Percentiles rank a stretch among this genome's conserved stretches.
These are phyloP conservation scores for Yamadazyma epiphylla DNA, from an alignment of 1,139 yeast genomes.

Conservation along the genomic window DNA sequence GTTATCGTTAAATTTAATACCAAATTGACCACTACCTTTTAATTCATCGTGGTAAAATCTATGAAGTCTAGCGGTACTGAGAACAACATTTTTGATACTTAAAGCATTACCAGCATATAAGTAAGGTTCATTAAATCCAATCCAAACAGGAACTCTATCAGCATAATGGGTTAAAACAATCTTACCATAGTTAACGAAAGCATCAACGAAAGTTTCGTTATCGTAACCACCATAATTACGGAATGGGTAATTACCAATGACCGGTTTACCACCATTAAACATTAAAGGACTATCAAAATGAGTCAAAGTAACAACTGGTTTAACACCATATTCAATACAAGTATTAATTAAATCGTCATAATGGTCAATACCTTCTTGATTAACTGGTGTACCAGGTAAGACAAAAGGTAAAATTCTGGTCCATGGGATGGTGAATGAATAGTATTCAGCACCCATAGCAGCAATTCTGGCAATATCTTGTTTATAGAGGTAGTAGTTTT, in stretches of 20 bases:
- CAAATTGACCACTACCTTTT: conserved; percentile 21
- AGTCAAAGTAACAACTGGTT: conserved; percentile 29
- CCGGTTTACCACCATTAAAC: conserved; percentile 10
- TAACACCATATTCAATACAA: conserved; percentile 22
- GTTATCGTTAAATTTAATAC: conserved; percentile 17
- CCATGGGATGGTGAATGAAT: conserved; percentile 34
- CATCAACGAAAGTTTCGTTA: conserved; percentile 21
- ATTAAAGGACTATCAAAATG: conserved; percentile 32
- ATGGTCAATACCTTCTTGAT: conserved; percentile 27
- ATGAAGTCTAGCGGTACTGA: conserved; percentile 25
- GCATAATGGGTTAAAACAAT: conserved; percentile 27
- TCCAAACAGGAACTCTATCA: conserved; percentile 29
- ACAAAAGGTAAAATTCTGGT: conserved; percentile 28
- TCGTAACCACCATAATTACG: conserved; percentile 21
- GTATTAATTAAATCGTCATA: conserved; percentile 30
- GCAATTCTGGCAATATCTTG: conserved; percentile 28
- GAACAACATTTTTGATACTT: conserved; percentile 24
- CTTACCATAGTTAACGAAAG: conserved; percentile 28
- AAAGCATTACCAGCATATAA: conserved; percentile 14
- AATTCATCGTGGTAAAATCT: conserved; percentile 24
- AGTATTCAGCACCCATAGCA: conserved; percentile 28
- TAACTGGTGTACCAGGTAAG: conserved; percentile 25
- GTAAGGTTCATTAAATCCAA: conserved; percentile 32
- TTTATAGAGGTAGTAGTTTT: conserved; percentile 29
- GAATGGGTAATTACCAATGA: conserved; percentile 5